Evolutionary conservation across 768 basidiomycete species (phyloP), one percentile per base, ranked within the genome.

Genomic region (Lactarius sp.): DNA sequence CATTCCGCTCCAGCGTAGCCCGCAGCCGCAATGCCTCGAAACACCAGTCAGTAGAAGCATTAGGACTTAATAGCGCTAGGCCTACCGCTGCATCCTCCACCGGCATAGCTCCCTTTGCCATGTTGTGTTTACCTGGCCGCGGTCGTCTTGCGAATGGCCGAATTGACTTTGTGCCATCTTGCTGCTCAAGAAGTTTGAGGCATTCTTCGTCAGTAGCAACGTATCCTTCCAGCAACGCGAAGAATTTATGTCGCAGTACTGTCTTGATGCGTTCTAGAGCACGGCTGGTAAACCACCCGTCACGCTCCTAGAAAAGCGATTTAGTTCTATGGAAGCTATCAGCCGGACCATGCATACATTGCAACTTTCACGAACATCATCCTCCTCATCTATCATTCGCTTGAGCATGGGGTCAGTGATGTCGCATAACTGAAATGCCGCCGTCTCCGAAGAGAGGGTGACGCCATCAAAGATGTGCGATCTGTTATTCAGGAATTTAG

Each of bases 391-490:
- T 56, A 98, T 91, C 83, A 95, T 87, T 42, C 79, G 79, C 68
- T 84, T 84, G 53, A 97, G 75, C 82, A 94, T 87, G 6, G 87
- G 85, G 72, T 99, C 97, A 7, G 80, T 75, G 67, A 99, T 90
- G 73, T 99, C 97, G 73, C 91, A 91, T 6, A 99, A 79, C 73
- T 98, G 97, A 76, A 92, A 99, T 18, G 93, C 91, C 1, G 93
- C 94, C 0, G 92, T 89, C 73, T 96, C 90, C 69, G 88, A 86
- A 51, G 87, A 85, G 52, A 93, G 74, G 7, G 83, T 83, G 62
- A 83, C 72, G 0, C 96, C 97, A 72, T 99, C 93, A 68, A 98
- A 99, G 37, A 94, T 81, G 72, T 98, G 93, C 0, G 88, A 88
- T 69, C 78, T 64, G 47, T 49, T 20, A 39, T 53, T 33, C 20